Conservation (phyloP, 1,284 basidiomycete genomes). For the Moesziomyces parantarcticus region DNA sequence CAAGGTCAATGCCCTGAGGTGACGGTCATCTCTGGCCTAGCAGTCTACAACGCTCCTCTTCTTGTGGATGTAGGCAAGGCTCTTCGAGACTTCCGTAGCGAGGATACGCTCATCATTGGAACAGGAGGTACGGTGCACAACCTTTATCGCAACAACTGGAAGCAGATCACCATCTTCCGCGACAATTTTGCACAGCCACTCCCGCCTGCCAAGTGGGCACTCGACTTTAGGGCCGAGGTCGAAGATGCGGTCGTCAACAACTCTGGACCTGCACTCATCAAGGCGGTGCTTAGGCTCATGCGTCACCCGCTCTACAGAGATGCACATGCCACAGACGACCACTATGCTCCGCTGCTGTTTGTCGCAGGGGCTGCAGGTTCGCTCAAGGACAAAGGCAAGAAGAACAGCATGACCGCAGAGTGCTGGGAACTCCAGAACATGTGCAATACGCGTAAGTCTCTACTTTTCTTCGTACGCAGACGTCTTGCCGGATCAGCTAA, state of each 20-base stretch:
- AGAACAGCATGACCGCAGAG: conserved; percentile 56
- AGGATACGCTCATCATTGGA: conserved; percentile 54
- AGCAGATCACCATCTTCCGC: conserved; percentile 39
- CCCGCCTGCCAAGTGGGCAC: conserved; percentile 57
- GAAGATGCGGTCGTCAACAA: conserved; percentile 50
- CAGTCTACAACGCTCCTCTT: conserved; percentile 50
- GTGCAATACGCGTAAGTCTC: conserved; percentile 38
- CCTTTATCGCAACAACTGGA: conserved; percentile 58
- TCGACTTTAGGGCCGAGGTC: conserved; percentile 57
- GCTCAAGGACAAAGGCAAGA: conserved; percentile 40
- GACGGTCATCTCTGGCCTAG: conserved; percentile 45
- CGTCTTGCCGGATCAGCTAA: not conserved
- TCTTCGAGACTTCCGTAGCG: conserved; percentile 40
- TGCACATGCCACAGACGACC: conserved; percentile 61
- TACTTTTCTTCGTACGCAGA: not conserved
- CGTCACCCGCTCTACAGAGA: conserved; percentile 56
- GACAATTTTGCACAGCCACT: conserved; percentile 55
- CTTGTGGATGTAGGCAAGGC: conserved; percentile 54
- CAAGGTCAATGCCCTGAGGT: conserved; percentile 50
- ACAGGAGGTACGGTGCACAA: conserved; percentile 62
- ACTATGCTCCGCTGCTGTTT: conserved; percentile 53
- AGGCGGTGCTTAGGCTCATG: conserved; percentile 54
- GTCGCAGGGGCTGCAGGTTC: conserved; percentile 56
- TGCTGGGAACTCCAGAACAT: conserved; percentile 60
- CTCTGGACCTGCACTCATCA: conserved; percentile 40